Evolutionary conservation across 192 early-diverging fungal genomes (phyloP).

Genomic region (Globomyces pollinis-pini): DNA sequence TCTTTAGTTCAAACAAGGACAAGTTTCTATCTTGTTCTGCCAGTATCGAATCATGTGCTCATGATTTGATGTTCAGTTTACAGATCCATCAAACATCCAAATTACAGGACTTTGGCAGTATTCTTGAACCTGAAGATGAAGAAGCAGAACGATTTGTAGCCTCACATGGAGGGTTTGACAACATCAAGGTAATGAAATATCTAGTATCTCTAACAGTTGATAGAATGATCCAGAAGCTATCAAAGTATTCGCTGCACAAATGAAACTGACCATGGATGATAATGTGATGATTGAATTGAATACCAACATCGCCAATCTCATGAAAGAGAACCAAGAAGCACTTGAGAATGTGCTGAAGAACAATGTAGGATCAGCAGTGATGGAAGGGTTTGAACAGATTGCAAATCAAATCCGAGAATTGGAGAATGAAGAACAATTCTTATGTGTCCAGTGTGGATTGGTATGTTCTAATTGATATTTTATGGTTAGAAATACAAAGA

Average conservation of each 20-base stretch:
- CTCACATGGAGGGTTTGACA: conserved; percentile 28
- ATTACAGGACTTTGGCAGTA: conserved; percentile 27
- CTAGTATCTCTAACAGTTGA: neutral
- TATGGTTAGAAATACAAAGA: conserved; percentile 10
- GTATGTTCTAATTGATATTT: neutral
- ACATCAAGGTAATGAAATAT: conserved; percentile 5
- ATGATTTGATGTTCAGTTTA: conserved; percentile 44
- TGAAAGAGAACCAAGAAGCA: conserved; percentile 5
- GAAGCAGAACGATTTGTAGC: conserved; percentile 36
- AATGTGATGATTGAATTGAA: conserved; percentile 9
- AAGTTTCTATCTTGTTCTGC: conserved; percentile 30
- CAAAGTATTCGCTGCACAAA: conserved; percentile 1
- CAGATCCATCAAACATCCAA: conserved; percentile 49
- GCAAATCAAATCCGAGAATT: neutral
- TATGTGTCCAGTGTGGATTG: conserved; percentile 12
- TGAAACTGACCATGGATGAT: conserved; percentile 9
- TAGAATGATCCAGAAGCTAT: conserved; percentile 12
- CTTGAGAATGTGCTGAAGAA: conserved; percentile 8
- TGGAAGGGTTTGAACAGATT: conserved; percentile 12
- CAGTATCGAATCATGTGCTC: conserved; percentile 30
- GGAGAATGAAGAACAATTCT: neutral
- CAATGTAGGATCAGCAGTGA: conserved; percentile 11
- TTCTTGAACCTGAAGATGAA: conserved; percentile 32
- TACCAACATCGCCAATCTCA: neutral
- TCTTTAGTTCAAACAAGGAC: conserved; percentile 36